A percentile compares a stretch with the other conserved stretches of the same genome.
Evolutionary conservation across 2,329 filamentous ascomycete genomes (phyloP).

Genomic region (Penicillium sp.): DNA sequence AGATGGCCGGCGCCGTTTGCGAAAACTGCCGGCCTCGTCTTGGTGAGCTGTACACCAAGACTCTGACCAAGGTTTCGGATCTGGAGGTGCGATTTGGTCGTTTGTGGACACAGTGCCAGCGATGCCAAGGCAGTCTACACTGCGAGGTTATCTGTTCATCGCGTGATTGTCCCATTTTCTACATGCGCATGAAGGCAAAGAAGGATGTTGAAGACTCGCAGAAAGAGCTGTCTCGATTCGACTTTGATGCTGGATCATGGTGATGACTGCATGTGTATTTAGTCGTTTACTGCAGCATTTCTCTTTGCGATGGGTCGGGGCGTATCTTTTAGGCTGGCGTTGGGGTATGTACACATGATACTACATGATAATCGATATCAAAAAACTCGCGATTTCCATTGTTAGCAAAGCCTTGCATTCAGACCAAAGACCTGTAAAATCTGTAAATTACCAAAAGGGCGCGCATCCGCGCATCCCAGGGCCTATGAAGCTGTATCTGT

Average conservation of each 20-base stretch:
- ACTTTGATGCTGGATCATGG: constrained; percentile 76
- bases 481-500: background rate
- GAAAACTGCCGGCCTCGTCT: constrained; percentile 79
- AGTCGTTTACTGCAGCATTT: background rate
- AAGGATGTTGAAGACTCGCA: constrained; percentile 96
- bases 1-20: constrained; percentile 84
- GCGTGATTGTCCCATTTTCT: constrained; percentile 97
- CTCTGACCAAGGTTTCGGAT: constrained; percentile 82
- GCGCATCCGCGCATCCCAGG: background rate
- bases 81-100: constrained; percentile 89
- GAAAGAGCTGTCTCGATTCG: constrained; percentile 86
- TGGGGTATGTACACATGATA: background rate
- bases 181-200: constrained; percentile 99
- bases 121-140: constrained; percentile 96
- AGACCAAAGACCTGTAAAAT: background rate
- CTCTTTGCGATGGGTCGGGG: background rate
- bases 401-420: background rate
- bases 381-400: background rate
- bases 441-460: background rate
- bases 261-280: constrained; percentile 28
- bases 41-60: constrained; percentile 91
- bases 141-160: constrained; percentile 97
- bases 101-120: constrained; percentile 96
- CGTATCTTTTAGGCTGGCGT: background rate
- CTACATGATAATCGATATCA: background rate